Percentiles rank a stretch among this genome's conserved stretches.
These are phyloP conservation scores for Solanum chilense DNA, from an alignment of 257 asterid genomes.

Conservation along the genomic window DNA sequence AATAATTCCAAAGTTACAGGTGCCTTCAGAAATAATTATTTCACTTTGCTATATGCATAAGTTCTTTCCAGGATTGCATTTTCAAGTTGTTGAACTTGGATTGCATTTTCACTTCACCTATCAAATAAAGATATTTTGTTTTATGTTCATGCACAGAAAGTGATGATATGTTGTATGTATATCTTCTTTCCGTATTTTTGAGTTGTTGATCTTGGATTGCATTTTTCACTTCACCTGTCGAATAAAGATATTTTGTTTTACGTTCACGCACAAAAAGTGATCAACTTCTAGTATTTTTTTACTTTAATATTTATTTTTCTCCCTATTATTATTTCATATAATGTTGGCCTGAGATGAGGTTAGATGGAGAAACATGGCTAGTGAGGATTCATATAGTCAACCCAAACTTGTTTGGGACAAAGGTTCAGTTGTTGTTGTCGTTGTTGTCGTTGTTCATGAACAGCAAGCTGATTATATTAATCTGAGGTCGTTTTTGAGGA, in stretches of 20 bases:
- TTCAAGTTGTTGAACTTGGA: not conserved
- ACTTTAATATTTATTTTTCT: not conserved
- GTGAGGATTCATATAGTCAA: not conserved
- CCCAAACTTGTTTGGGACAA: not conserved
- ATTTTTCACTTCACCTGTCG: not conserved
- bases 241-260: not conserved
- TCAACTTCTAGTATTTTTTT: not conserved
- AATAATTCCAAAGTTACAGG: slow-evolving; percentile 80
- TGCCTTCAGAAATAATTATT: not conserved
- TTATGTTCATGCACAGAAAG: not conserved
- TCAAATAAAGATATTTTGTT: not conserved
- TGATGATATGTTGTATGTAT: not conserved
- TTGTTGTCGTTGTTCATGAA: not conserved
- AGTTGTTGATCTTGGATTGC: not conserved
- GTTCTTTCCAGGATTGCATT: not conserved
- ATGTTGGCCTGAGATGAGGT: not conserved
- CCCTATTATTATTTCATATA: not conserved
- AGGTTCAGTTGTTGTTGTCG: not conserved
- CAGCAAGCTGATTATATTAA: not conserved
- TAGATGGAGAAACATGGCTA: not conserved
- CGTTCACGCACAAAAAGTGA: not conserved
- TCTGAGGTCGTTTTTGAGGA: not conserved
- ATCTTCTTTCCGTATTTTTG: not conserved
- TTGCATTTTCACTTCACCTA: not conserved
- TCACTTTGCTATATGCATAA: not conserved